Evolutionary conservation across 2,329 filamentous ascomycete genomes (phyloP).

Genomic region (Pseudophaeomoniella oleicola): DNA sequence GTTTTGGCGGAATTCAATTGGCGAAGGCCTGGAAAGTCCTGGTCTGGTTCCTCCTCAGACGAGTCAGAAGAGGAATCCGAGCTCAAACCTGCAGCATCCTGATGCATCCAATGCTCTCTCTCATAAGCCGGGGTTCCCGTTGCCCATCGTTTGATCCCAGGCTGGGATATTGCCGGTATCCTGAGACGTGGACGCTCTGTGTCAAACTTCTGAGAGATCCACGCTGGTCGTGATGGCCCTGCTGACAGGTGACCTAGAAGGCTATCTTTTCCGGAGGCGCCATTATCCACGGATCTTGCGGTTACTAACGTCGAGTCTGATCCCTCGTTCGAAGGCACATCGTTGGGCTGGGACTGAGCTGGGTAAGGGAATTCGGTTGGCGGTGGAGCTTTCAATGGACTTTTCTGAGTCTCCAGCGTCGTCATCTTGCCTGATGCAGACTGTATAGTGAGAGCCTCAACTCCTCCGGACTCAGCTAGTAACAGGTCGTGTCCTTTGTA

Average conservation of each 20-base stretch:
- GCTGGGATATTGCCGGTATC: neutral
- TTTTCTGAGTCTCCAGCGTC: neutral
- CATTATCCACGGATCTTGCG: neutral
- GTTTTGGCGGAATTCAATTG: neutral
- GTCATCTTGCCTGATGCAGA: too few species aligned
- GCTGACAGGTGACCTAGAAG: too few species aligned
- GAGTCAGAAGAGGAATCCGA: conserved; percentile 7
- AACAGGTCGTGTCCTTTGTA: too few species aligned
- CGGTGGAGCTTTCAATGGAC: neutral
- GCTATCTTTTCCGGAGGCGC: neutral
- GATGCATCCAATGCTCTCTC: neutral
- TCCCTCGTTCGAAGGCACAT: neutral
- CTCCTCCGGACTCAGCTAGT: too few species aligned
- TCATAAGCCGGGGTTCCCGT: neutral
- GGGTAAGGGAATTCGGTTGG: conserved; percentile 1
- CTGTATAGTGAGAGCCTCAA: too few species aligned
- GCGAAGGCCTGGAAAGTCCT: neutral
- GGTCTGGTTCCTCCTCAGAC: neutral
- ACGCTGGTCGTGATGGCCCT: neutral
- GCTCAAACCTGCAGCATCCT: neutral
- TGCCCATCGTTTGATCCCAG: neutral
- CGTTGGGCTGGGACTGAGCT: neutral
- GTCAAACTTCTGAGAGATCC: neutral
- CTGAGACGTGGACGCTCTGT: neutral
- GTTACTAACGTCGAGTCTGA: neutral